Base-by-base conservation (phyloP, 2,329 filamentous ascomycete species). In the Talaromyces sp. region DNA sequence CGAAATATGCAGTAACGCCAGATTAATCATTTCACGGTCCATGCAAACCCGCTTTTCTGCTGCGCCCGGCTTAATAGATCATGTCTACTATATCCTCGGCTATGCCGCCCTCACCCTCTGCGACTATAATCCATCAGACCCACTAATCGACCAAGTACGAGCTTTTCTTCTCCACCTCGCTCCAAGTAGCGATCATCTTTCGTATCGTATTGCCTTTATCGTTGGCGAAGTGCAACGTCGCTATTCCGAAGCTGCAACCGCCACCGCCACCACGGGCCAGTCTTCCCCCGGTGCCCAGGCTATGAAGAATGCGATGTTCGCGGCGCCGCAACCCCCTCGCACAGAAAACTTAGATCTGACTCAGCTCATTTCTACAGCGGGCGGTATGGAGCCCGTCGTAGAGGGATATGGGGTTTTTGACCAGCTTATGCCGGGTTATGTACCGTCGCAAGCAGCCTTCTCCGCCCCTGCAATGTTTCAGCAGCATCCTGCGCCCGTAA, bases 61-160 rank as follows among this genome's bases (percentile, higher is more conserved):
- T 17, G 80, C 68, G 0, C 62, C 68, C 9, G 60, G 62, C 30
- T 43, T 68, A 33, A 61, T 68, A 20, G 69, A 70, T 45, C 66
- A 71, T 29, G 54, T 65, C 19, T 71, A 70, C 48, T 70, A 68
- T 51, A 66, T 71, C 14, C 61, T 70, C 29, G 65, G 65, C 53
- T 71, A 71, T 37, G 68, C 69, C 17, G 67, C 69, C 13, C 58
- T 71, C n/a, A 71, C 68, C 3, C 58, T 71, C 14, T 71, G 68
- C 51, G 68, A 71, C 44, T 70, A 69, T 47, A 70, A 62, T 27
- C 51, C 67, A 24, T 54, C 66, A 13, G 68, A 70, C 40, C 64
- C 67, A 2, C 57, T 70, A 3, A 70, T 71, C 44, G 68, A 64
- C 39, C 66, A 70, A 51, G 62, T 70, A 6, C 69, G 68, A 29